Evolutionary conservation across 495 filamentous ascomycete genomes (phyloP).

Genomic region (Aspergillus homomorphus): DNA sequence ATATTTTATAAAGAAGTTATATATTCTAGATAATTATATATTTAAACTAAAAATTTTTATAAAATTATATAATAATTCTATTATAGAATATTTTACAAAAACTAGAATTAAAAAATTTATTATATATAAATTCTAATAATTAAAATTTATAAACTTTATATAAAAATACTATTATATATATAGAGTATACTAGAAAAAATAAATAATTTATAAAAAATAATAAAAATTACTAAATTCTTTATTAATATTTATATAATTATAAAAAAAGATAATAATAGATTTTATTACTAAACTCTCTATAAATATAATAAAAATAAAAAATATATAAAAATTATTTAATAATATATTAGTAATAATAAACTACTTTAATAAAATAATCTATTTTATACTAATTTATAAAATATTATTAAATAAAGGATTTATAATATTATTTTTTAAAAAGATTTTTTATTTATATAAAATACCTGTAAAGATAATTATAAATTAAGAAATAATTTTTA

Average conservation of each 20-base stretch:
- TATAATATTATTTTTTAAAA: not conserved
- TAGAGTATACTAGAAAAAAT: not conserved
- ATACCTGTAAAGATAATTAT: not conserved
- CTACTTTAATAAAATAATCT: not conserved
- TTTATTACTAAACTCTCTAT: not conserved
- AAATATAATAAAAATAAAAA: not conserved
- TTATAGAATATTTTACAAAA: constrained; percentile 2
- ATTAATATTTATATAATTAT: not conserved
- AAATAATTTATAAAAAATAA: not conserved
- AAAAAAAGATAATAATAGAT: too few relatives aligned
- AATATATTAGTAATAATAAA: not conserved
- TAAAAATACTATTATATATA: not conserved
- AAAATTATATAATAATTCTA: not conserved
- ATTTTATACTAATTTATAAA: not conserved
- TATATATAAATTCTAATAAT: constrained; percentile 1
- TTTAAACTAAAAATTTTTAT: not conserved
- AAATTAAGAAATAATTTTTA: not conserved
- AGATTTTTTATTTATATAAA: not conserved
- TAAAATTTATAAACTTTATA: not conserved
- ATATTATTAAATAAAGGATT: not conserved
- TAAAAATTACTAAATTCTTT: not conserved
- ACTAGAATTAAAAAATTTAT: not conserved
- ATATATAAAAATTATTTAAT: not conserved
- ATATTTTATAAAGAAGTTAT: not conserved
- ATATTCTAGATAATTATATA: not conserved